Percentiles rank a stretch among this genome's conserved stretches.
Conservation (phyloP, 805 yeast genomes). For the Tetrapisispora arboricola region DNA sequence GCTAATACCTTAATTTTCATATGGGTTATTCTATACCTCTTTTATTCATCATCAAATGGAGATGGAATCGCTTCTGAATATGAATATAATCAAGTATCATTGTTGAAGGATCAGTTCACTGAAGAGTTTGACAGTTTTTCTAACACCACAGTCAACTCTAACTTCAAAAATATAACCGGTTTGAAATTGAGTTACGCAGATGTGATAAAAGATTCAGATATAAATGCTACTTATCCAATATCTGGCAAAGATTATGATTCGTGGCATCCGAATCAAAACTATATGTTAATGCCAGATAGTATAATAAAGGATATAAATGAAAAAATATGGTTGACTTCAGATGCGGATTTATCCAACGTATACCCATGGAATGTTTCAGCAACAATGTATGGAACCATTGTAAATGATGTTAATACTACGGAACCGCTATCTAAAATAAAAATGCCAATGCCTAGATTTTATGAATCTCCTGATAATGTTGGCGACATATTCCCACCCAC, state of each 20-base stretch:
- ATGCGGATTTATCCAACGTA: conserved; percentile 16
- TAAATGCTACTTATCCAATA: conserved; percentile 48
- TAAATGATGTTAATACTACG: conserved; percentile 17
- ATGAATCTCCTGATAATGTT: conserved; percentile 22
- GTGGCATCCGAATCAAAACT: conserved; percentile 41
- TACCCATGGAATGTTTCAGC: conserved; percentile 41
- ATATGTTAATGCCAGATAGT: conserved; percentile 50
- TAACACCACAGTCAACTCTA: conserved; percentile 37
- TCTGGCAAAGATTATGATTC: conserved; percentile 34
- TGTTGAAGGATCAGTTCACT: conserved; percentile 30
- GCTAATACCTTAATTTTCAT: conserved; percentile 25
- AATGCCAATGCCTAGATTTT: conserved; percentile 30
- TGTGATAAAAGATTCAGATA: conserved; percentile 34
- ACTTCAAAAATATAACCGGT: conserved; percentile 69
- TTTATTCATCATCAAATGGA: conserved; percentile 26
- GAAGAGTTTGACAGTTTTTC: conserved; percentile 29
- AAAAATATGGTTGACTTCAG: conserved; percentile 41
- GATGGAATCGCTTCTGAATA: conserved; percentile 28
- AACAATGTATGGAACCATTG: conserved; percentile 33
- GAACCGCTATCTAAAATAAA: conserved; percentile 9
- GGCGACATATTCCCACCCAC: conserved; percentile 19
- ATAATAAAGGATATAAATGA: conserved; percentile 38
- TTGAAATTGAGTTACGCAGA: conserved; percentile 56
- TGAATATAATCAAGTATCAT: conserved; percentile 32
- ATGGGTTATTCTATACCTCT: conserved; percentile 22